Evolutionary conservation across 169 alveolate genomes (phyloP).

Genomic region (Haemoproteus tartakovskyi): DNA sequence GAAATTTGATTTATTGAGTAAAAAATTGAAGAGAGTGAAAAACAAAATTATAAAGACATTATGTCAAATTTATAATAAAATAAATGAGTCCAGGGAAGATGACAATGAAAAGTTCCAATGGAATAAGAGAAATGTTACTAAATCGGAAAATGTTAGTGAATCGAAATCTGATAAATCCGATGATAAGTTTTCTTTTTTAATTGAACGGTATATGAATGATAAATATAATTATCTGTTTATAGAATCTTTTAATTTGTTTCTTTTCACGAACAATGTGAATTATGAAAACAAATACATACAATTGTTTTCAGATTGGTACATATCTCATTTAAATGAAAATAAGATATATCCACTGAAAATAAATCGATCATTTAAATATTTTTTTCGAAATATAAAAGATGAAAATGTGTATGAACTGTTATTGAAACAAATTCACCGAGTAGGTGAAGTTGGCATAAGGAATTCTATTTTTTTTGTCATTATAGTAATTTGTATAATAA

Average conservation of each 20-base stretch:
- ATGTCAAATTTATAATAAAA: background rate
- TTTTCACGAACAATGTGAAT: too few relatives aligned
- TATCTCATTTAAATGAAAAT: conserved; percentile 24
- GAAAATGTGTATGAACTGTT: conserved; percentile 14
- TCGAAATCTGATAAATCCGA: background rate
- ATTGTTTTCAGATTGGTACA: conserved; percentile 4
- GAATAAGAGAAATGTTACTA: background rate
- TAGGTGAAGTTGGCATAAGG: conserved; percentile 44
- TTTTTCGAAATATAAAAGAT: conserved; percentile 26
- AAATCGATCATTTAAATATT: conserved; percentile 52
- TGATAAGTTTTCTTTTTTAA: conserved; percentile 1
- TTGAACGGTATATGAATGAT: background rate
- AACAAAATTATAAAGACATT: conserved; percentile 16
- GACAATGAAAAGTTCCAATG: background rate
- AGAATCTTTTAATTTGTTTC: conserved; percentile 31
- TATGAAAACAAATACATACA: conserved; percentile 5
- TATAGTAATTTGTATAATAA: conserved; percentile 24
- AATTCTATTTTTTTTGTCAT: conserved; percentile 50
- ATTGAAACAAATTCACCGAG: conserved; percentile 29
- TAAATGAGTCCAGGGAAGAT: background rate
- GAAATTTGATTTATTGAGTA: conserved; percentile 1
- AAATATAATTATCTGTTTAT: conserved; percentile 11
- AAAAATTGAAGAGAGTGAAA: conserved; percentile 30
- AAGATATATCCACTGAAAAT: conserved; percentile 27
- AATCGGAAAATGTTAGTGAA: background rate